Base-by-base conservation (phyloP, 2,329 filamentous ascomycete species). In the Colletotrichum sp. region DNA sequence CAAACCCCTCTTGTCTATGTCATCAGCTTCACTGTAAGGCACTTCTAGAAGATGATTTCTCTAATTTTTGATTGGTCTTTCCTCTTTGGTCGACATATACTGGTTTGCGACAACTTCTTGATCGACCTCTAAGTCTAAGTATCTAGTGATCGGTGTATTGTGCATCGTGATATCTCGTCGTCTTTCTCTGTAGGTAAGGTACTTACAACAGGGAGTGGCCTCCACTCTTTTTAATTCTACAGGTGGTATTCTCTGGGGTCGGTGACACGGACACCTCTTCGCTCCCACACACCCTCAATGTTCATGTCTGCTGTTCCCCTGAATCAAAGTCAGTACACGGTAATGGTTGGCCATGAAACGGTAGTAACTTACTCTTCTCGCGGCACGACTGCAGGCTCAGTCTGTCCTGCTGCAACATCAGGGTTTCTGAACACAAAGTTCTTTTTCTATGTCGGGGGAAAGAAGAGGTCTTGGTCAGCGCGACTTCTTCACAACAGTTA, bases 171-270 rank as follows among this genome's bases (percentile, higher is more conserved):
- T 0, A 13, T 21, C 18, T 52, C 44, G 44, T 0, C 44, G n/a
- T 49, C 44, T 52, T 21, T 12, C 10, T 52, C 10, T 52, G 3
- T 0, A 13, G n/a, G n/a, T 52, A 52, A 13, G n/a, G n/a, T 52
- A 52, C n/a, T 24, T 8, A 13, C 3, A 8, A 52, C n/a, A 52
- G 44, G 21, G n/a, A 21, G 6, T 21, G 44, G n/a, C 10, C n/a
- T 52, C 44, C 6, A 52, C 12, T 21, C n/a, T 24, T 21, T 52
- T 12, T 34, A 30, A 6, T 15, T 1, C 57, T 65, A 74, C 71
- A 74, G 28, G 15, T 74, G 67, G 21, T 71, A 74, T 4, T 74
- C 71, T 30, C 30, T 74, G 3, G 71, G 67, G 21, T 74, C 67
- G 7, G 59, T 21, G 5, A 74, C 67, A 15, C 21, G 59, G 13